These are phyloP conservation scores for Podosphaera fusca DNA, from an alignment of 2,329 filamentous ascomycete species.

Conservation along the genomic window DNA sequence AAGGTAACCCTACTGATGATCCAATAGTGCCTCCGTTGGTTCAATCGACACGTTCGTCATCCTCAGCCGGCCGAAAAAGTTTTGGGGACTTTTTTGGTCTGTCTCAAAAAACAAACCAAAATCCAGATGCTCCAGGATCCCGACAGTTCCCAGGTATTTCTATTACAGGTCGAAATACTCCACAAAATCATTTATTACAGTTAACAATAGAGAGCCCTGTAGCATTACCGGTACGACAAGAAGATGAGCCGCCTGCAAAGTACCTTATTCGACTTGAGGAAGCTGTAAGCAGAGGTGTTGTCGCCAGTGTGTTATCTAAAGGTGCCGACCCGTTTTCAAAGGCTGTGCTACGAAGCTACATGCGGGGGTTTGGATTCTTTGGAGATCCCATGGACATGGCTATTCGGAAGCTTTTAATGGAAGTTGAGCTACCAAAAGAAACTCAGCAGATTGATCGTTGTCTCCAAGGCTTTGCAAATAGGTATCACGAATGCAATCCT, in stretches of 20 bases:
- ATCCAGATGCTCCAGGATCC: conserved; percentile 45
- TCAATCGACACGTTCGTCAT: conserved; percentile 40
- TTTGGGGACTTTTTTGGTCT: conserved; percentile 74
- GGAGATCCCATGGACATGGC: conserved; percentile 97
- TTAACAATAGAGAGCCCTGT: conserved; percentile 46
- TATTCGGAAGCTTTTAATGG: conserved; percentile 84
- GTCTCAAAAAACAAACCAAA: conserved; percentile 52
- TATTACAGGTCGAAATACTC: conserved; percentile 45
- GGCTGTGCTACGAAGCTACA: conserved; percentile 75
- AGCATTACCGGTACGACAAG: conserved; percentile 53
- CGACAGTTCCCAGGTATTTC: conserved; percentile 47
- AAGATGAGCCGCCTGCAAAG: conserved; percentile 74
- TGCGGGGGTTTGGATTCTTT: conserved; percentile 86
- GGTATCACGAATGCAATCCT: conserved; percentile 95
- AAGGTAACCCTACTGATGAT: conserved; percentile 39
- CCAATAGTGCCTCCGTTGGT: conserved; percentile 41
- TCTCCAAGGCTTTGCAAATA: conserved; percentile 79
- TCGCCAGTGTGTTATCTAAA: conserved; percentile 69
- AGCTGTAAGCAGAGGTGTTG: conserved; percentile 53
- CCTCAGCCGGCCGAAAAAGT: conserved; percentile 77
- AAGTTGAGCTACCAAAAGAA: conserved; percentile 86
- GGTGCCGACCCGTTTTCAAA: conserved; percentile 65
- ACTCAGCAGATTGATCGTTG: conserved; percentile 95
- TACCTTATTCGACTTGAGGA: conserved; percentile 73
- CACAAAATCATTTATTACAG: conserved; percentile 67